A percentile compares a stretch with the other conserved stretches of the same genome.
Evolutionary conservation across 176 grass and related monocot genomes (phyloP).

Genomic region (Avena insularis): DNA sequence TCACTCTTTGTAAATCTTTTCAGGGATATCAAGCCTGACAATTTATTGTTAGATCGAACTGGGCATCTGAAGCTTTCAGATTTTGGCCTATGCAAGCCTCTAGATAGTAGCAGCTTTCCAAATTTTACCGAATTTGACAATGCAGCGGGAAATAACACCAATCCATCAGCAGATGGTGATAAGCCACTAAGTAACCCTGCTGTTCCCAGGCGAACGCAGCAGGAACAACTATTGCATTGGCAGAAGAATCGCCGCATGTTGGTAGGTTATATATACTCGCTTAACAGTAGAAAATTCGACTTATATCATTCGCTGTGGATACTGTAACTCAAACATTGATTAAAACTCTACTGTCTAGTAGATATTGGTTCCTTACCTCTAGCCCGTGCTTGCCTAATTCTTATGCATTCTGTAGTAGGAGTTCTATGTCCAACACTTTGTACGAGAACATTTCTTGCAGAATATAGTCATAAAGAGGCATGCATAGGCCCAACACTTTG

Average conservation of each 20-base stretch:
- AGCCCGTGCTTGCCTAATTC: slow-evolving; percentile 5
- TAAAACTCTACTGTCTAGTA: not conserved
- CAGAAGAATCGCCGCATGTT: slow-evolving; percentile 86
- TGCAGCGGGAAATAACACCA: slow-evolving; percentile 56
- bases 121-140: slow-evolving; percentile 73
- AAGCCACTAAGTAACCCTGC: slow-evolving; percentile 53
- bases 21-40: slow-evolving; percentile 99
- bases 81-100: slow-evolving; percentile 96
- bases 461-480: slow-evolving; percentile 20
- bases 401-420: slow-evolving; percentile 11
- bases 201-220: slow-evolving; percentile 74
- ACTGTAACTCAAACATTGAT: slow-evolving; percentile 3
- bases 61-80: slow-evolving; percentile 98
- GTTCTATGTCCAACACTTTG: not conserved
- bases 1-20: slow-evolving; percentile 48
- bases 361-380: not conserved
- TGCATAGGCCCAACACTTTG: slow-evolving; percentile 11
- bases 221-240: slow-evolving; percentile 94
- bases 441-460: slow-evolving; percentile 14
- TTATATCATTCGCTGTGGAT: not conserved
- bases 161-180: slow-evolving; percentile 56
- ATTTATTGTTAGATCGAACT: slow-evolving; percentile 87
- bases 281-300: not conserved
- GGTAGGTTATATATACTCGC: slow-evolving; percentile 53
- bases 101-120: slow-evolving; percentile 88